Conservation (phyloP, 352 stramenopile genomes). For the Phytophthora colocasiae region DNA sequence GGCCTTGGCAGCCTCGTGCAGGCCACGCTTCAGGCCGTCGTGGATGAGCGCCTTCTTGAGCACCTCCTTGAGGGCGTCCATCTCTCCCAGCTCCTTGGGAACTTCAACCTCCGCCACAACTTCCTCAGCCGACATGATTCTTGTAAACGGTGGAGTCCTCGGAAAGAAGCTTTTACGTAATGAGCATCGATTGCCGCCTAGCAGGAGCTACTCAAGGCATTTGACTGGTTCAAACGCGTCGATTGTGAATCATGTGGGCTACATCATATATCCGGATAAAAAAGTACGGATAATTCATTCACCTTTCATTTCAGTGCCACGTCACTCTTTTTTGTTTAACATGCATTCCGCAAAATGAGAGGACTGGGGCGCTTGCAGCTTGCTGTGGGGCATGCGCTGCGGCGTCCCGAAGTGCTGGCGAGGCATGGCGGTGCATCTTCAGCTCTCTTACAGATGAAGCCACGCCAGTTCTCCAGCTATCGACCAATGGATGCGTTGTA, state of each 20-base stretch:
- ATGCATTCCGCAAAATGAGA: constrained; percentile 32
- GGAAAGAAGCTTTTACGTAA: constrained; percentile 55
- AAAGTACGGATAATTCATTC: background rate
- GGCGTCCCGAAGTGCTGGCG: constrained; percentile 17
- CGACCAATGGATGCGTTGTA: constrained; percentile 64
- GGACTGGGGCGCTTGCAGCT: constrained; percentile 28
- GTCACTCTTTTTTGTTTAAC: constrained; percentile 13
- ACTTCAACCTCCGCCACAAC: constrained; percentile 91
- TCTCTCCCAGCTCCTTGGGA: constrained; percentile 95
- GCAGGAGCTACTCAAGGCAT: constrained; percentile 19
- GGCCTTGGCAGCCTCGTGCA: constrained; percentile 99
- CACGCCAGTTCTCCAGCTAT: constrained; percentile 22
- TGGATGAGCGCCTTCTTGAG: constrained; percentile 99
- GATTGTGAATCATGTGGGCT: constrained; percentile 7
- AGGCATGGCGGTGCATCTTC: background rate
- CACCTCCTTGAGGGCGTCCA: constrained; percentile 98
- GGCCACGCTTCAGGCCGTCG: constrained; percentile 98
- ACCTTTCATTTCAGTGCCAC: constrained; percentile 12
- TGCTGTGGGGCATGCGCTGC: constrained; percentile 10
- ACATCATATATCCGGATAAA: constrained; percentile 8
- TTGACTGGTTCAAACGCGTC: constrained; percentile 61
- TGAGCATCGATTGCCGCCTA: constrained; percentile 16
- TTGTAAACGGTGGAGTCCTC: constrained; percentile 48
- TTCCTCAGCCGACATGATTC: constrained; percentile 93
- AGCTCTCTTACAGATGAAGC: constrained; percentile 1